Base-by-base conservation (phyloP, 148 eudicot genomes). In the Nepenthes gracilis region DNA sequence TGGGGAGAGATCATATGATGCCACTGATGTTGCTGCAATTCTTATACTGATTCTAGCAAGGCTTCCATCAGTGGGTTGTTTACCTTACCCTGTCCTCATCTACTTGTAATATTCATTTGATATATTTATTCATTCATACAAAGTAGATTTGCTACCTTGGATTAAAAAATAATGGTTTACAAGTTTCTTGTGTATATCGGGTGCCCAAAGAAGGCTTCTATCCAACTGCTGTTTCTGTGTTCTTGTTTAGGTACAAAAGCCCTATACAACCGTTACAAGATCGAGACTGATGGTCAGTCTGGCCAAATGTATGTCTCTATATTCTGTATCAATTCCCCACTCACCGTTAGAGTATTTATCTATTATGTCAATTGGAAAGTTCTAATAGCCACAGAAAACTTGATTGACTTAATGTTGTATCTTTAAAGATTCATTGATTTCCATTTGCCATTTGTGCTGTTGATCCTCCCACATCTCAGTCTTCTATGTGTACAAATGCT, bases 1-100 rank as follows among this genome's bases (percentile, higher is more conserved):
- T 69, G 99, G 99, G 53, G 99, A 93, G 83, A 86, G 95, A 75
- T 82, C 96, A 38, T 93, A 93, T 78, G 78, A 86, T 75, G 71
- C 76, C 49, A 58, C 84, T 34, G 96, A 93, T 65, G 86, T 93
- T 71, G 99, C 99, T 35, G 87, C 86, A 12, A 69, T 93, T 72
- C 87, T 93, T 50, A 81, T 93, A 14, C 99, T 86, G 73, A 86
- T 89, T 77, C 88, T 93, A 55, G 73, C 89, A 36, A 81, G 79
- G 74, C 80, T 89, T 72, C 95, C 95, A 56, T 45, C 85, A 62
- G 87, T 80, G 62, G 96, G 98, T 88, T 68, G 64, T 50, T 78
- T 68, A 33, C 12, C 53, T 57, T 47, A 56, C 61, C 67, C 36
- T 57, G 23, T 50, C 56, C 35, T 57, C 14, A 36, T 63, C 52